Base-by-base conservation (phyloP, 2,329 filamentous ascomycete species). In the Colletotrichum sp. region DNA sequence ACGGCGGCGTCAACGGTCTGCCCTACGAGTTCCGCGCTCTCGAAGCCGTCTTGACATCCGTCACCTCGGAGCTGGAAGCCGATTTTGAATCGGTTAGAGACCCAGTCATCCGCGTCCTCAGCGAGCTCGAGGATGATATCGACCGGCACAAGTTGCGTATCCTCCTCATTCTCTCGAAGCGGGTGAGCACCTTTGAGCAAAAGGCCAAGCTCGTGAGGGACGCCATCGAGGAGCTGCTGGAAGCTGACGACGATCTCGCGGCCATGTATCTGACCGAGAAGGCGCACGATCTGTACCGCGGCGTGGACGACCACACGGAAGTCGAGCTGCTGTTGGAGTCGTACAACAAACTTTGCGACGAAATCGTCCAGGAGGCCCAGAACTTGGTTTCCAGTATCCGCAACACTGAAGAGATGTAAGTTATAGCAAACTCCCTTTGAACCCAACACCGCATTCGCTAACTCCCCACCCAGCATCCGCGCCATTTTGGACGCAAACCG, bases 401-500 rank as follows among this genome's bases (percentile, higher is more conserved):
- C 78, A 99, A 98, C 84, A 99, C 97, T 1, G 97, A 99, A 84
- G 97, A 99, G 85, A 97, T 99, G 95, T 97, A 88, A 85, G 93
- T 84, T 16, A 9, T 5, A 43, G 18, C 3, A 4, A 47, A 16
- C n/a, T 13, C 21, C 27, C 36, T 51, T 67, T n/a, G 66, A n/a
- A 4, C 51, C 36, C 34, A 24, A 66, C n/a, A n/a, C 43, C 43
- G 64, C 54, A 27, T 16, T 13, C 55, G 65, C 77, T 81, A 73
- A 83, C 79, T 80, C 51, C 72, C 15, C 47, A 16, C 18, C 8
- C 71, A 98, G 95, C 64, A 95, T 98, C 75, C 97, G 97, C 82
- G 97, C 97, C 29, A 99, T 99, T 77, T 91, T 99, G 36, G 97
- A 99, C 82, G 96, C 97, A 69, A 99, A 99, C 82, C 96, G 97